phyloP scores from a whole-genome alignment of 768 basidiomycete species.

The Dioszegia aurantiaca region DNA sequence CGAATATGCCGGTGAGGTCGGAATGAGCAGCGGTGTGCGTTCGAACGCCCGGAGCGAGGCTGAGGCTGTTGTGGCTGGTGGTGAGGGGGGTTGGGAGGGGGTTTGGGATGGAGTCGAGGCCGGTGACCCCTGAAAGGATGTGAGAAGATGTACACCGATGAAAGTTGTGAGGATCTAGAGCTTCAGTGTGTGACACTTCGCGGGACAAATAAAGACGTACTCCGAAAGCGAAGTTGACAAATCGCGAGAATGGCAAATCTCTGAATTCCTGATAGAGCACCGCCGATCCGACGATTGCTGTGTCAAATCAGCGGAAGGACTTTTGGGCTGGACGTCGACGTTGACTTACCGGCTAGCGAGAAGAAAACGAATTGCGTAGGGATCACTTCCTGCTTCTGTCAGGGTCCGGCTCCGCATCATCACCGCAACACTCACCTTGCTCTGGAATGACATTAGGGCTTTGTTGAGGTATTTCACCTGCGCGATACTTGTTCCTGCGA shows the following conservation, averaged over 20 bases:
- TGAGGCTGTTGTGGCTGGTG: slow-evolving; percentile 19
- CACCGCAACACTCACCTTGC: slow-evolving; percentile 62
- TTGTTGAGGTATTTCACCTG: slow-evolving; percentile 53
- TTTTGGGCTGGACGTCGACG: neutral
- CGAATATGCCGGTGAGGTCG: neutral
- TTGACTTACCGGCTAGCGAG: slow-evolving; percentile 63
- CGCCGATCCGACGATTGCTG: slow-evolving; percentile 83
- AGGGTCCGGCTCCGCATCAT: neutral
- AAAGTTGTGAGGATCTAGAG: slow-evolving; percentile 67
- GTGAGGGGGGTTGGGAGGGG: slow-evolving; percentile 14
- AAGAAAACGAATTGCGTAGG: slow-evolving; percentile 94
- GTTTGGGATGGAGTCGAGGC: slow-evolving; percentile 11
- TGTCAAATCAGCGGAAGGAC: slow-evolving; percentile 11
- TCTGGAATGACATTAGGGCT: slow-evolving; percentile 87
- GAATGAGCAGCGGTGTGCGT: slow-evolving; percentile 29
- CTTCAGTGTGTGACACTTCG: neutral
- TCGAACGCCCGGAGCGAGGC: slow-evolving; percentile 24
- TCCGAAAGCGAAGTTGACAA: slow-evolving; percentile 46
- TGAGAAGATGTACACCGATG: slow-evolving; percentile 81
- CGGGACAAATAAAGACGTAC: slow-evolving; percentile 21
- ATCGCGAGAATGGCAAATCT: slow-evolving; percentile 62
- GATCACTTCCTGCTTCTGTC: slow-evolving; percentile 67
- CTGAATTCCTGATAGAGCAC: slow-evolving; percentile 93
- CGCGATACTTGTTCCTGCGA: slow-evolving; percentile 51
- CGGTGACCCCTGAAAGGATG: slow-evolving; percentile 49